A percentile compares a stretch with the other conserved stretches of the same genome.
Evolutionary conservation across 768 basidiomycete genomes (phyloP).

Genomic region (Kwoniella mangroviensis): DNA sequence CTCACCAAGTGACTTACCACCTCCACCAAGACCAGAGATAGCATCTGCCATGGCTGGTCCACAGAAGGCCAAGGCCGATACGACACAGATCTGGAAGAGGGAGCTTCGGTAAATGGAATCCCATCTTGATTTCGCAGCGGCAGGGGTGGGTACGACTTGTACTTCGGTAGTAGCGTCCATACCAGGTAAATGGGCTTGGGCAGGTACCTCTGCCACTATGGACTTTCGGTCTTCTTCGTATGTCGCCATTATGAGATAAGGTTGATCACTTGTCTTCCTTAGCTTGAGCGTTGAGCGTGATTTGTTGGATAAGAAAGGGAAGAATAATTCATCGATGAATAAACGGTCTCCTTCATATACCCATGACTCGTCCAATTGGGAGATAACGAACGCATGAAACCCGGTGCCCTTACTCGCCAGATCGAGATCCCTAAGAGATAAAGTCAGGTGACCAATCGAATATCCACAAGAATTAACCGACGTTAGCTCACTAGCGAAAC

Average conservation of each 20-base stretch:
- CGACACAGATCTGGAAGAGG: constrained; percentile 23
- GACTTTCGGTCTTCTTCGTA: constrained; percentile 5
- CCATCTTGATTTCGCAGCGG: constrained; percentile 6
- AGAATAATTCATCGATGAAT: background rate
- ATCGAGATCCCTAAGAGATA: background rate
- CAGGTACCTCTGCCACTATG: background rate
- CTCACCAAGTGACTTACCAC: background rate
- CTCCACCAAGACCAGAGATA: constrained; percentile 36
- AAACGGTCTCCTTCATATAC: background rate
- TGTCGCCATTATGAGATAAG: background rate
- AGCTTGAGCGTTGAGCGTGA: too few species aligned
- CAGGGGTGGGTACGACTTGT: constrained; percentile 13
- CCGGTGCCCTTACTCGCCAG: too few species aligned
- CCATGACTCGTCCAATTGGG: background rate
- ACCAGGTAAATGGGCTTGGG: background rate
- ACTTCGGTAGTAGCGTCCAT: background rate
- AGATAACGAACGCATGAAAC: background rate
- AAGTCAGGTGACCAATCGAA: background rate
- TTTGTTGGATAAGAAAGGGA: background rate
- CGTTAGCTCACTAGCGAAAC: background rate
- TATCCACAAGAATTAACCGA: background rate
- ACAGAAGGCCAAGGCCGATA: constrained; percentile 25
- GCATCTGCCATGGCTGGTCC: constrained; percentile 39
- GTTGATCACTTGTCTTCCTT: background rate
- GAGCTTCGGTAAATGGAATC: constrained; percentile 19